phyloP scores from a whole-genome alignment of 2,329 filamentous ascomycete species.

The Fusarium domesticum region DNA sequence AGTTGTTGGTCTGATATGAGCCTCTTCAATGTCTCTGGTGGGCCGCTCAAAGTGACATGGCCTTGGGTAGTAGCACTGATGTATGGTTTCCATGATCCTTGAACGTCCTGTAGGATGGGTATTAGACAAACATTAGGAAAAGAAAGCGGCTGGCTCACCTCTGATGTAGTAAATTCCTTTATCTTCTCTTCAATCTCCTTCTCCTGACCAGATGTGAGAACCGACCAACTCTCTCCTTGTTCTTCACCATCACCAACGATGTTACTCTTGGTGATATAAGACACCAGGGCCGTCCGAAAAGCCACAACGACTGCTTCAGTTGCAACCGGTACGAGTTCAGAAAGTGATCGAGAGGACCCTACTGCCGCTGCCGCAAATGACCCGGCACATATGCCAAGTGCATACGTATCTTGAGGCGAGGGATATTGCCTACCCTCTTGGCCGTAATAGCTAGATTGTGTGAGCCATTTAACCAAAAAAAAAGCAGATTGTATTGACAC shows the following conservation, averaged over 20 bases:
- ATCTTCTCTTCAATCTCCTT: slow-evolving; percentile 7
- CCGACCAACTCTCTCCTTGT: slow-evolving; percentile 17
- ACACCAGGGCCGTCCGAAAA: slow-evolving; percentile 22
- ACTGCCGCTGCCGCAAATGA: slow-evolving; percentile 28
- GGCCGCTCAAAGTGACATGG: slow-evolving; percentile 25
- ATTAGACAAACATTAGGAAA: accelerated
- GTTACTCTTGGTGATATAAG: slow-evolving; percentile 10
- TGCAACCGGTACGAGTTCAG: slow-evolving; percentile 21
- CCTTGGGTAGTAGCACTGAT: slow-evolving; percentile 26
- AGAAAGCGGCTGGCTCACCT: slow-evolving; percentile 3
- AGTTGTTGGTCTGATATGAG: slow-evolving; percentile 15
- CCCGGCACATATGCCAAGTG: slow-evolving; percentile 26
- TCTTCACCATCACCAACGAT: slow-evolving; percentile 10
- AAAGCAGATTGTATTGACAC: too few species aligned
- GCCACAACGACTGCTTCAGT: slow-evolving; percentile 17
- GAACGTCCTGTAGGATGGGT: slow-evolving; percentile 7
- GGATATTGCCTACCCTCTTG: slow-evolving; percentile 19
- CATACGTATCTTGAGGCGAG: slow-evolving; percentile 14
- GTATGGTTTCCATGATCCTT: slow-evolving; percentile 15
- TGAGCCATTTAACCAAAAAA: too few species aligned
- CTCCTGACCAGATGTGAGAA: slow-evolving; percentile 11
- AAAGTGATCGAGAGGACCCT: slow-evolving; percentile 22
- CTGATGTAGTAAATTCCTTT: neutral
- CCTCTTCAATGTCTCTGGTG: slow-evolving; percentile 14
- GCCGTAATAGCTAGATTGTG: slow-evolving; percentile 12